phyloP scores from a whole-genome alignment of 495 filamentous ascomycete genomes.

The Penicillium antarcticum region DNA sequence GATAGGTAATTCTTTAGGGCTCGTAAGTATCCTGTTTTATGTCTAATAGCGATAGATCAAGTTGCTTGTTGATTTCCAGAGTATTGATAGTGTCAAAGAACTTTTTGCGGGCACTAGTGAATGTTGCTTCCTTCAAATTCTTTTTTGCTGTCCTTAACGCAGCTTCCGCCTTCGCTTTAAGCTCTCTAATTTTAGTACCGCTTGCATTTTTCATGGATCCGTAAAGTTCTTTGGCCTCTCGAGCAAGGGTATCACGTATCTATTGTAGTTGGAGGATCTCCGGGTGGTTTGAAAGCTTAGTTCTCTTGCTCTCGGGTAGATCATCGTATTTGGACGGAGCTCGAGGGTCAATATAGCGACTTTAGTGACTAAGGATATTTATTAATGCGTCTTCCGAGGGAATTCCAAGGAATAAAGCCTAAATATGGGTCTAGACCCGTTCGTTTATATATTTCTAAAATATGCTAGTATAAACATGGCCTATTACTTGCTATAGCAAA shows the following conservation, averaged over 20 bases:
- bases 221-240: neutral
- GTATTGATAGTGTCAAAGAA: neutral
- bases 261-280: neutral
- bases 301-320: neutral
- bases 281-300: neutral
- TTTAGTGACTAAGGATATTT: neutral
- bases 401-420: neutral
- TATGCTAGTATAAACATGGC: neutral
- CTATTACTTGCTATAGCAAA: neutral
- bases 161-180: neutral
- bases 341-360: neutral
- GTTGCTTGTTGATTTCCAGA: constrained; percentile 1
- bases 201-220: neutral
- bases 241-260: neutral
- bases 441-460: constrained; percentile 2
- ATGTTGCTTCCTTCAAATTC: neutral
- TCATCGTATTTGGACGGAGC: neutral
- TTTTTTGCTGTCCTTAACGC: neutral
- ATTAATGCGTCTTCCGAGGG: neutral
- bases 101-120: neutral
- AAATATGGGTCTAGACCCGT: neutral
- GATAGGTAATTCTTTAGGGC: neutral
- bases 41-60: neutral
- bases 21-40: neutral
- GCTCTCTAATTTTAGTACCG: neutral